phyloP scores from a whole-genome alignment of 108 stramenopile genomes.

The Mediolabrus comicus region DNA sequence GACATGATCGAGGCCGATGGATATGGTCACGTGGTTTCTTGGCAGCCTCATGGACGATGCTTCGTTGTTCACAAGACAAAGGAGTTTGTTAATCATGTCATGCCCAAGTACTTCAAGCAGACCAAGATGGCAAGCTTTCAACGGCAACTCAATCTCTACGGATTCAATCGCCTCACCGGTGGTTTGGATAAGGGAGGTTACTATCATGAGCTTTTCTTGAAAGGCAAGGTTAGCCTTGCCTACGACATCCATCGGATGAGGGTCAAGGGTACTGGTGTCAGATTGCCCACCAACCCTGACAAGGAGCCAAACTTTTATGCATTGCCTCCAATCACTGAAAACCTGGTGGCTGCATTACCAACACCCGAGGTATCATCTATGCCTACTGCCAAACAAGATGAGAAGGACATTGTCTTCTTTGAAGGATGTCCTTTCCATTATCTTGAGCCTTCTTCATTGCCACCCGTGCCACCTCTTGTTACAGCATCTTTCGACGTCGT shows the following conservation, averaged over 20 bases:
- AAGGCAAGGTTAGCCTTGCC: slow-evolving; percentile 60
- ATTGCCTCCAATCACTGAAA: slow-evolving; percentile 53
- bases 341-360: not conserved
- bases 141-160: slow-evolving; percentile 91
- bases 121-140: slow-evolving; percentile 89
- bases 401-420: slow-evolving; percentile 42
- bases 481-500: not conserved
- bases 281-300: slow-evolving; percentile 73
- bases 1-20: slow-evolving; percentile 55
- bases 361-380: not conserved
- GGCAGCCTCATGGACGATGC: slow-evolving; percentile 87
- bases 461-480: slow-evolving; percentile 1
- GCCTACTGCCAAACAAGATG: not conserved
- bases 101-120: slow-evolving; percentile 90
- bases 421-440: slow-evolving; percentile 55
- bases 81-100: slow-evolving; percentile 72
- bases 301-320: slow-evolving; percentile 81
- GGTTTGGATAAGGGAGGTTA: slow-evolving; percentile 71
- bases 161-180: slow-evolving; percentile 76
- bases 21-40: slow-evolving; percentile 68
- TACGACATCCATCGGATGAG: slow-evolving; percentile 70
- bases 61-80: slow-evolving; percentile 88
- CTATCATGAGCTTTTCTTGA: slow-evolving; percentile 81
- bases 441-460: slow-evolving; percentile 30
- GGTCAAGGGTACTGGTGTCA: slow-evolving; percentile 81